phyloP scores from a whole-genome alignment of 192 early-diverging fungal species.

The Thoreauomyces humboldtii region DNA sequence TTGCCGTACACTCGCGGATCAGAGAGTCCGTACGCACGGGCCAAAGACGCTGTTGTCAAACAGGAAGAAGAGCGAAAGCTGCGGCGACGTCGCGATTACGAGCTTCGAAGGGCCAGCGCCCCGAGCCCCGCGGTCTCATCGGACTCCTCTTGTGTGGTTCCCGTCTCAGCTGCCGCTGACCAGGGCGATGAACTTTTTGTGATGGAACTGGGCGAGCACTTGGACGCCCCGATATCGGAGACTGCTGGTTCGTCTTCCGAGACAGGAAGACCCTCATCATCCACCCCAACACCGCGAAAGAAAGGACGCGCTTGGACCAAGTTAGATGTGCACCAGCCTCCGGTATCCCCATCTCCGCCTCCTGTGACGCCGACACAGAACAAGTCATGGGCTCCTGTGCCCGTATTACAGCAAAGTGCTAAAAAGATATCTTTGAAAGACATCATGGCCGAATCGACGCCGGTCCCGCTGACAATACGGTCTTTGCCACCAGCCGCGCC shows the following conservation, averaged over 20 bases:
- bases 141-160: too few species aligned
- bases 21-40: conserved; percentile 30
- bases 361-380: neutral
- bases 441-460: conserved; percentile 33
- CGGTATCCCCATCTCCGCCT: neutral
- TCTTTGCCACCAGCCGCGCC: too few species aligned
- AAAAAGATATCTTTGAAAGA: conserved; percentile 23
- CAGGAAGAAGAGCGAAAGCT: conserved; percentile 7
- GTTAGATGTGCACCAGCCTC: neutral
- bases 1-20: conserved; percentile 28
- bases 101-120: too few species aligned
- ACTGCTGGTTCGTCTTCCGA: too few species aligned
- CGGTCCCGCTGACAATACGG: too few species aligned
- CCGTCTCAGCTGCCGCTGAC: too few species aligned
- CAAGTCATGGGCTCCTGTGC: conserved; percentile 1
- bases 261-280: neutral
- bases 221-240: too few species aligned
- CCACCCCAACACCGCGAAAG: neutral
- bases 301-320: conserved; percentile 18
- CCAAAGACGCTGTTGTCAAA: neutral
- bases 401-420: neutral
- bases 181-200: too few species aligned
- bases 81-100: conserved; percentile 4
- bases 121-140: too few species aligned
- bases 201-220: too few species aligned